These are phyloP conservation scores for Populus deltoides DNA, from an alignment of 345 rosid species.

Conservation along the genomic window DNA sequence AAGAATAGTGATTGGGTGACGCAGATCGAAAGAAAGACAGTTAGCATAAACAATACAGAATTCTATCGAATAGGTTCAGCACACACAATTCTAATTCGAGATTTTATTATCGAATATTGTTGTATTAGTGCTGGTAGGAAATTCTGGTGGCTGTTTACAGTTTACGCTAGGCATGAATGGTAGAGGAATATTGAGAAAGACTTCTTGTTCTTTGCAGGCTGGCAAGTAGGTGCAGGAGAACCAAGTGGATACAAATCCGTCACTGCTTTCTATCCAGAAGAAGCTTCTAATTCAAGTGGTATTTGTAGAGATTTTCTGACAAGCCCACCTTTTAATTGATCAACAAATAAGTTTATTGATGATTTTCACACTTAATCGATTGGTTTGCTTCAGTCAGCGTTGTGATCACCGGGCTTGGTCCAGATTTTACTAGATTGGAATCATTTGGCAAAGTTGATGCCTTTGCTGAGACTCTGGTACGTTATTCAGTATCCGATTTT, in stretches of 20 bases:
- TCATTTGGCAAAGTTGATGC: conserved; percentile 94
- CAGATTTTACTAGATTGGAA: conserved; percentile 85
- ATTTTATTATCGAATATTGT: no score
- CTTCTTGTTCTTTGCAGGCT: conserved; percentile 42
- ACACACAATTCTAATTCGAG: no score
- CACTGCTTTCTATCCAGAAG: conserved; percentile 79
- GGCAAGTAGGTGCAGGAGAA: conserved; percentile 74
- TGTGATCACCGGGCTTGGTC: conserved; percentile 81
- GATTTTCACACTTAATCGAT: neutral
- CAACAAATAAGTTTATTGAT: neutral
- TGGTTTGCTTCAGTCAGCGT: conserved; percentile 46
- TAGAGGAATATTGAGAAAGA: neutral
- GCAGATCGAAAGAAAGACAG: no score
- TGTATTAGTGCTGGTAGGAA: neutral
- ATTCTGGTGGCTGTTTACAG: neutral
- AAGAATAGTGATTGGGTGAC: neutral
- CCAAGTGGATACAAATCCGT: conserved; percentile 74
- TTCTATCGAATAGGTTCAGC: no score
- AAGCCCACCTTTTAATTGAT: neutral
- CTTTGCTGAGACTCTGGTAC: conserved; percentile 81
- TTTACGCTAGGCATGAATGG: neutral
- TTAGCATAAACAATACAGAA: no score
- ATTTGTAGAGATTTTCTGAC: conserved; percentile 10
- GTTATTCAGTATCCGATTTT: neutral
- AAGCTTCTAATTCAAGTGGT: conserved; percentile 62